Evolutionary conservation across 257 asterid species (phyloP).

Genomic region (Prunella vulgaris): DNA sequence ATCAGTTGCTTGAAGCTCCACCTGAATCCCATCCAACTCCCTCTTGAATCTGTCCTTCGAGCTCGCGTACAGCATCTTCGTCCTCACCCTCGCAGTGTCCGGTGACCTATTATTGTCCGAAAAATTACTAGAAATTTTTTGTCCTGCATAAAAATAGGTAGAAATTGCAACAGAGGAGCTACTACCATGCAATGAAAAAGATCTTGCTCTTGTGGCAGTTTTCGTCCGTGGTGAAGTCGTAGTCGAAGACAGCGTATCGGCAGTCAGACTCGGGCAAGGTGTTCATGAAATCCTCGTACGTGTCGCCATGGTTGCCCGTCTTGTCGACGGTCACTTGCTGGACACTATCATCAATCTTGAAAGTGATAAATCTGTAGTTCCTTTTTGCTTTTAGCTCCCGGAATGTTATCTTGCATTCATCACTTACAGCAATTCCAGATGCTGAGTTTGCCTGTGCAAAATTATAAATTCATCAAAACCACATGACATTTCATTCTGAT

Average conservation of each 20-base stretch:
- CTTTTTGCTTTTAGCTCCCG: slow-evolving; percentile 65
- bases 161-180: too few relatives aligned
- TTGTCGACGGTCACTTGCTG: slow-evolving; percentile 57
- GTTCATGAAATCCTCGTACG: slow-evolving; percentile 43
- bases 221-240: slow-evolving; percentile 62
- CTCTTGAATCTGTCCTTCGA: slow-evolving; percentile 69
- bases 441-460: slow-evolving; percentile 50
- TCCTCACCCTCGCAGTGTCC: slow-evolving; percentile 53
- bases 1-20: slow-evolving; percentile 72
- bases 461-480: too few relatives aligned
- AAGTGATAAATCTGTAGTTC: slow-evolving; percentile 46
- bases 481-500: too few relatives aligned
- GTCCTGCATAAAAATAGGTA: too few relatives aligned
- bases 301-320: slow-evolving; percentile 37
- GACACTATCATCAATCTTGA: slow-evolving; percentile 49
- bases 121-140: not conserved
- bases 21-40: slow-evolving; percentile 66
- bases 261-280: slow-evolving; percentile 55
- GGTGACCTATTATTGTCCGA: slow-evolving; percentile 44
- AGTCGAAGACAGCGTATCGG: slow-evolving; percentile 65
- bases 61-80: slow-evolving; percentile 76
- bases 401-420: slow-evolving; percentile 67
- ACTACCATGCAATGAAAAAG: slow-evolving; percentile 58
- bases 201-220: slow-evolving; percentile 72
- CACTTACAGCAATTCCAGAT: slow-evolving; percentile 63